Evolutionary conservation across 2,329 filamentous ascomycete species (phyloP), one percentile per base, ranked within the genome.

Genomic region (Cadophora malorum): DNA sequence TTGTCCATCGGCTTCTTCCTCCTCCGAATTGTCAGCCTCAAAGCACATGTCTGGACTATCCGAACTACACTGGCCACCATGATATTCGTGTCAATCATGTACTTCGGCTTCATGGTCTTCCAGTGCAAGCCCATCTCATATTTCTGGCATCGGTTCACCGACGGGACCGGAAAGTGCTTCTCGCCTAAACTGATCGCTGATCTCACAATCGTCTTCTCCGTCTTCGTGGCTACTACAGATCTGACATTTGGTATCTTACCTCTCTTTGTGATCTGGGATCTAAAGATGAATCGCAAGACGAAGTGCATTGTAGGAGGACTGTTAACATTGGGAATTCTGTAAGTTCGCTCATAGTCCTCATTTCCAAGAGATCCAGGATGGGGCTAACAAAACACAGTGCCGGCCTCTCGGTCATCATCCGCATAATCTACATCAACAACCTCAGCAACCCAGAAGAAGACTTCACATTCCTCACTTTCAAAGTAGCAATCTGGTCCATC

Each of bases 1-100:
- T 66, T 72, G 9, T 72, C 67, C n/a, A 62, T 72, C 25, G 71
- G 68, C n/a, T 68, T 67, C 63, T 71, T 70, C 53, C 66, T 72
- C 3, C 52, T 69, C 12, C 59, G 70, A n/a, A 67, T 70, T 47
- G 59, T 59, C 49, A 45, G 41, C 3, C 19, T n/a, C 1, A 69
- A 66, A 21, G 6, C 10, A 16, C 64, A 70, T 21, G 25, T 64
- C 10, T 68, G 61, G 55, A 65, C 50, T 19, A 71, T 71, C 28
- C 31, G 28, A 16, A 33, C 41, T 14, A 64, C 70, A 10, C 65
- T 71, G 70, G 16, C 14, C 16, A 49, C 63, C 10, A 71, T 71
- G 52, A 59, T 58, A 2, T 10, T 70, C 2, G 28, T 56, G 19
- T 65, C 67, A 21, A 31, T 67, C 6, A 38, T 65, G 4, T 67